A percentile compares a stretch with the other conserved stretches of the same genome.
phyloP scores from a whole-genome alignment of 345 rosid species.

The Syzygium jambos region DNA sequence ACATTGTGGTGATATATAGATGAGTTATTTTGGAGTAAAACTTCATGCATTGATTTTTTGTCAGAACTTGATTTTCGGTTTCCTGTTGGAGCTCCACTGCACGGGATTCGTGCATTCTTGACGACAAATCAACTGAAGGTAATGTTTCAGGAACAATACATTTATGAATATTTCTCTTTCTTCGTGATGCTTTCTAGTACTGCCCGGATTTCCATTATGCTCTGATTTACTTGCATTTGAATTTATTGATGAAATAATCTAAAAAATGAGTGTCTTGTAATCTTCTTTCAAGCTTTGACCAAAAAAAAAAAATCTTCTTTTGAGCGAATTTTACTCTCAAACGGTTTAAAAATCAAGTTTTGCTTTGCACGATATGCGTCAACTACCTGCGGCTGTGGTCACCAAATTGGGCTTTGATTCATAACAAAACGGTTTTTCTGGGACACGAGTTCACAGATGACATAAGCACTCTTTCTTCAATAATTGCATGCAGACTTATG shows the following conservation, averaged over 20 bases:
- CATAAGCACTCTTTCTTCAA: not conserved
- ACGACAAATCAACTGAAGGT: slow-evolving; percentile 90
- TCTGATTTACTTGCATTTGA: not conserved
- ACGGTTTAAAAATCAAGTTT: not conserved
- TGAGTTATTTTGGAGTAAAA: not conserved
- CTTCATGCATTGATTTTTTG: not conserved
- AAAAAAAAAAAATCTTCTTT: not conserved
- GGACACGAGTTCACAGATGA: not conserved
- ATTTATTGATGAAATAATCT: not conserved
- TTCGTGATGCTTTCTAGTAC: not conserved
- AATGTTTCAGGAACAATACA: not conserved
- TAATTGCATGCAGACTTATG: slow-evolving; percentile 52
- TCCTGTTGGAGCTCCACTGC: slow-evolving; percentile 90
- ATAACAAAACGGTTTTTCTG: not conserved
- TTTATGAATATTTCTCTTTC: not conserved
- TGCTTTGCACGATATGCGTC: not conserved
- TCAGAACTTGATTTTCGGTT: slow-evolving; percentile 97
- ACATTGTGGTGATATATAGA: not conserved
- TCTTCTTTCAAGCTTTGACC: not conserved
- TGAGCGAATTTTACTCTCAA: not conserved
- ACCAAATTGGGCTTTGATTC: not conserved
- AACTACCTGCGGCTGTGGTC: not conserved
- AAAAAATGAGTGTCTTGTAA: not conserved
- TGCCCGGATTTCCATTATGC: not conserved
- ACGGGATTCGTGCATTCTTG: slow-evolving; percentile 82